Evolutionary conservation across 495 filamentous ascomycete genomes (phyloP), one percentile per base, ranked within the genome.

Genomic region (Apodospora peruviana): DNA sequence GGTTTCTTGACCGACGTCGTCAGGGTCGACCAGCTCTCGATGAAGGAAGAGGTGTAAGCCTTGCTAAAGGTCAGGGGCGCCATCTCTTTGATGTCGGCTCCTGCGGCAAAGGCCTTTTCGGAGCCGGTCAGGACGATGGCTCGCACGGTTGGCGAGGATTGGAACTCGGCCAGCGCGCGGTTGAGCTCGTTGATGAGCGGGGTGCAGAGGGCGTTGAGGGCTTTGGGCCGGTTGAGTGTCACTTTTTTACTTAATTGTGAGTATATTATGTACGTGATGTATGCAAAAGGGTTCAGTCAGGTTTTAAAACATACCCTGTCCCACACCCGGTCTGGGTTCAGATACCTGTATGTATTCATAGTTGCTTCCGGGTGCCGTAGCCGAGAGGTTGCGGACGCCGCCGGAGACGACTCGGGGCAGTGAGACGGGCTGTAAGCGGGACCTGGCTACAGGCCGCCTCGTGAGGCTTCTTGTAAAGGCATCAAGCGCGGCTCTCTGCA

Each of bases 1-100:
- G 93, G 94, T 53, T 91, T 96, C 64, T 90, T 90, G 70, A 95
- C 79, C 29, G 74, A 58, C 43, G 81, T 88, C 34, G 88, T 84
- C 14, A 94, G 83, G 52, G 82, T 72, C 21, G 89, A 94, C 93
- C 93, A 98, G 29, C 80, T 78, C 61, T 93, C 87, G 71, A 97
- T 96, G 71, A 97, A 97, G 66, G 91, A 87, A 51, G 65, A 77
- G 18, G 76, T 84, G 77, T 93, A 96, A 40, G 93, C 93, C 45
- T 80, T 62, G 43, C 83, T 77, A 74, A 97, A 98, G 58, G 82
- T 90, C 3, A 95, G 79, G 43, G 88, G 80, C 34, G 86, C 83
- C 93, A 98, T 98, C 73, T 98, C 93, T 69, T 96, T 96, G 71
- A 98, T 98, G 70, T 98, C 93, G 49, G 93, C 93, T 47, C 93